A percentile compares a stretch with the other conserved stretches of the same genome.
phyloP scores from a whole-genome alignment of 2,329 filamentous ascomycete genomes.

The Paramyrothecium sp. region DNA sequence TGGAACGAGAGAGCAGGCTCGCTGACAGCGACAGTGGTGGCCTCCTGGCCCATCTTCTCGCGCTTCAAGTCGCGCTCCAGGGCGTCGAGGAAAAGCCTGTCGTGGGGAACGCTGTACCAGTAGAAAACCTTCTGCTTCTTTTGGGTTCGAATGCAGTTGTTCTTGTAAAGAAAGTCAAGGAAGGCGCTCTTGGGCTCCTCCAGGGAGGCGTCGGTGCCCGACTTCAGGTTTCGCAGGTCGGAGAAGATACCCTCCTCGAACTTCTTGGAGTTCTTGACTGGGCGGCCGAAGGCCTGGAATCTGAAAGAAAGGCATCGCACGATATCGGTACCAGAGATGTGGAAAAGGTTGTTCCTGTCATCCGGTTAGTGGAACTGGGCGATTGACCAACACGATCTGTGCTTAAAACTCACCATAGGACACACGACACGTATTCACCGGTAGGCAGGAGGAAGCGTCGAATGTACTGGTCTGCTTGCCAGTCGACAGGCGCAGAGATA shows the following conservation, averaged over 20 bases:
- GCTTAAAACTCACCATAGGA: constrained; percentile 65
- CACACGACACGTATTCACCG: constrained; percentile 97
- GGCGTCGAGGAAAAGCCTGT: constrained; percentile 94
- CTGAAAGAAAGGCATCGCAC: constrained; percentile 96
- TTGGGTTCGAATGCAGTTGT: constrained; percentile 99
- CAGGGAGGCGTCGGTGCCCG: constrained; percentile 93
- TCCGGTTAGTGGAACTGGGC: background rate
- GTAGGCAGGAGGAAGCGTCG: constrained; percentile 92
- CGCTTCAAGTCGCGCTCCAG: constrained; percentile 96
- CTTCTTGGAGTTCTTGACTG: constrained; percentile 99
- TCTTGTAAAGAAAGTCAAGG: constrained; percentile 99
- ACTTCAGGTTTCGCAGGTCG: constrained; percentile 95
- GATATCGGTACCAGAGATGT: constrained; percentile 98
- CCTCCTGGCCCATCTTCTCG: constrained; percentile 99
- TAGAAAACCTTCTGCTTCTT: constrained; percentile 99
- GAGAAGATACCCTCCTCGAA: constrained; percentile 99
- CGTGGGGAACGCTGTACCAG: constrained; percentile 99
- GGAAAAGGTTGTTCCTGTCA: constrained; percentile 83
- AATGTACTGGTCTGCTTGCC: constrained; percentile 95
- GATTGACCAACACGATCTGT: background rate
- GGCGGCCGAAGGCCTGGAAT: constrained; percentile 97
- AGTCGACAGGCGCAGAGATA: constrained; percentile 97
- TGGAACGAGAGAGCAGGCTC: constrained; percentile 98
- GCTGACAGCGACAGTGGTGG: constrained; percentile 93
- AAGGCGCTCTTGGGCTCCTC: constrained; percentile 99